Evolutionary conservation across 192 early-diverging fungal species (phyloP).

Genomic region (Coemansia sp.): DNA sequence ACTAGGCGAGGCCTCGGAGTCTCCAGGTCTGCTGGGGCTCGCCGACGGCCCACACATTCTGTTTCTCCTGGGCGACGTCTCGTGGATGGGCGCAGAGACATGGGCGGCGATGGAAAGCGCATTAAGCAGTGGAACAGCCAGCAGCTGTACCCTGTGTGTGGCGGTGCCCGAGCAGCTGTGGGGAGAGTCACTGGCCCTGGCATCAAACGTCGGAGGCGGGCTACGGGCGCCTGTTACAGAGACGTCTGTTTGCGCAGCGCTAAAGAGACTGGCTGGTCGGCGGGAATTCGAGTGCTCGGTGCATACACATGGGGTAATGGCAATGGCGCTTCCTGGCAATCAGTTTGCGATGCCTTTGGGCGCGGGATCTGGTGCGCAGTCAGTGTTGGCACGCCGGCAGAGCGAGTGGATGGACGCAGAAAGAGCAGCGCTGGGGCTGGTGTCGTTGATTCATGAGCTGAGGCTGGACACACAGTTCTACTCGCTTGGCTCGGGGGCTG

Average conservation of each 20-base stretch:
- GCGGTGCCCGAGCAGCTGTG: constrained; percentile 29
- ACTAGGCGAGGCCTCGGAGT: constrained; percentile 7
- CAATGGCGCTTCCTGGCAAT: constrained; percentile 13
- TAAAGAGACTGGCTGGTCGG: neutral
- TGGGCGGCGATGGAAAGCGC: constrained; percentile 23
- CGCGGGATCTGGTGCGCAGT: constrained; percentile 9
- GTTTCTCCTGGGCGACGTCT: constrained; percentile 33
- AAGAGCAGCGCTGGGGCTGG: constrained; percentile 31
- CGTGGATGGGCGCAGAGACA: constrained; percentile 20
- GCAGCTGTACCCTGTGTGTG: constrained; percentile 38
- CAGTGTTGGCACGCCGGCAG: neutral
- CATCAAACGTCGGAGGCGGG: neutral
- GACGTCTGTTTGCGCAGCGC: constrained; percentile 6
- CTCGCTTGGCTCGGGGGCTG: constrained; percentile 34
- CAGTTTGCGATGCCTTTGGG: constrained; percentile 24
- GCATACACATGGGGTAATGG: neutral
- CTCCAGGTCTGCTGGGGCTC: constrained; percentile 14
- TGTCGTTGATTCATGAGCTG: constrained; percentile 18
- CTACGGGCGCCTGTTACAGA: constrained; percentile 11
- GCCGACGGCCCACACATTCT: constrained; percentile 31
- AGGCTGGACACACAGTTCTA: constrained; percentile 33
- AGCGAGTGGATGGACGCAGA: constrained; percentile 21
- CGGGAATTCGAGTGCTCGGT: neutral
- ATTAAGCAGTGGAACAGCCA: neutral
- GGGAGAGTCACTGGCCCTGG: constrained; percentile 25